These are phyloP conservation scores for Hypoxylon fragiforme DNA, from an alignment of 495 filamentous ascomycete genomes.

Conservation along the genomic window DNA sequence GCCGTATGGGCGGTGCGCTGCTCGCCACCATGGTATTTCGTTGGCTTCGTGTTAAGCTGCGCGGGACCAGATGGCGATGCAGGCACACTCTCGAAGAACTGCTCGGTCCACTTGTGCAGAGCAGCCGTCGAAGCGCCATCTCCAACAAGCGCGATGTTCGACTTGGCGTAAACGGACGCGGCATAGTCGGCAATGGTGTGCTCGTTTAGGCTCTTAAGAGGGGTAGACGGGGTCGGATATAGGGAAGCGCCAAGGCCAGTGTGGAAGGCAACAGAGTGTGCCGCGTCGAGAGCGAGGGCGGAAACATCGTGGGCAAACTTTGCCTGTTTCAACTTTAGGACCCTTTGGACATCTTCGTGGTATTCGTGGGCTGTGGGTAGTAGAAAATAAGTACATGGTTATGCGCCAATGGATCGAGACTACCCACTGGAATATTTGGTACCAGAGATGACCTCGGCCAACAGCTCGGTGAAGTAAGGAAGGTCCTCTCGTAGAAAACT, in stretches of 20 bases:
- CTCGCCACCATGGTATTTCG: slow-evolving; percentile 93
- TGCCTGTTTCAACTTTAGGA: slow-evolving; percentile 73
- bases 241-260: slow-evolving; percentile 79
- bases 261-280: slow-evolving; percentile 91
- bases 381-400: slow-evolving; percentile 19
- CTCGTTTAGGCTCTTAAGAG: slow-evolving; percentile 70
- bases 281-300: slow-evolving; percentile 79
- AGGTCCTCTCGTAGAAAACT: slow-evolving; percentile 95
- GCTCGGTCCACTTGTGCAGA: slow-evolving; percentile 85
- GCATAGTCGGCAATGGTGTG: slow-evolving; percentile 72
- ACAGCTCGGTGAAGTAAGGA: slow-evolving; percentile 94
- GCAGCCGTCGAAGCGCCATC: slow-evolving; percentile 78
- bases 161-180: slow-evolving; percentile 76
- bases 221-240: slow-evolving; percentile 68
- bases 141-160: slow-evolving; percentile 87
- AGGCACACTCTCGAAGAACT: slow-evolving; percentile 75
- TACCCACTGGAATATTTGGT: slow-evolving; percentile 82
- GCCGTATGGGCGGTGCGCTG: slow-evolving; percentile 77
- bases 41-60: slow-evolving; percentile 51
- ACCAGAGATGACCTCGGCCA: slow-evolving; percentile 85
- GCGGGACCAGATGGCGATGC: slow-evolving; percentile 39
- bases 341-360: slow-evolving; percentile 76
- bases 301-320: slow-evolving; percentile 65
- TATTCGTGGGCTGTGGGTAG: slow-evolving; percentile 74
- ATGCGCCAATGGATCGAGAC: slow-evolving; percentile 27